Percentiles rank a stretch among this genome's conserved stretches.
phyloP scores from a whole-genome alignment of 2,329 filamentous ascomycete genomes.

The Fusarium piperis region DNA sequence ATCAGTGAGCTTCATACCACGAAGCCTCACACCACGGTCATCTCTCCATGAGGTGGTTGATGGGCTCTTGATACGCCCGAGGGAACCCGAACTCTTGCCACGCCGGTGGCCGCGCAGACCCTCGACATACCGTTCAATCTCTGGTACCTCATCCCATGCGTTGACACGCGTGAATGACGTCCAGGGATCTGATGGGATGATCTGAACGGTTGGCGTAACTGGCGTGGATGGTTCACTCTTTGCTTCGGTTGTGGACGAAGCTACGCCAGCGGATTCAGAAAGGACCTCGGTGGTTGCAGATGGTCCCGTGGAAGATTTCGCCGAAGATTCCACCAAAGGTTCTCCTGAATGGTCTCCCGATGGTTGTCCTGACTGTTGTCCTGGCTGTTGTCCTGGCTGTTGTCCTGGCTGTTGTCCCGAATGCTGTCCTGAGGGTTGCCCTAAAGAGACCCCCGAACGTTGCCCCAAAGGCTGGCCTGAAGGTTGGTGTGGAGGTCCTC shows the following conservation, averaged over 20 bases:
- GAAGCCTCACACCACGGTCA: constrained; percentile 16
- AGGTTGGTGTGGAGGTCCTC: background rate
- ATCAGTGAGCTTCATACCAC: constrained; percentile 78
- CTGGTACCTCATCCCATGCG: constrained; percentile 91
- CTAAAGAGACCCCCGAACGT: background rate
- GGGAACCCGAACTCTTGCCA: constrained; percentile 45
- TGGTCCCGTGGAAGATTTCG: constrained; percentile 1
- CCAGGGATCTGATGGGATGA: constrained; percentile 71
- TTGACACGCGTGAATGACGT: constrained; percentile 79
- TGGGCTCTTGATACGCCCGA: constrained; percentile 32
- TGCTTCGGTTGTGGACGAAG: constrained; percentile 41
- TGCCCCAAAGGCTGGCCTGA: background rate
- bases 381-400: background rate
- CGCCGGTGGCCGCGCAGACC: constrained; percentile 71
- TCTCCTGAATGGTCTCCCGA: background rate
- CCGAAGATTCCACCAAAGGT: background rate
- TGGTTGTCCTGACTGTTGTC: background rate
- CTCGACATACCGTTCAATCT: constrained; percentile 89
- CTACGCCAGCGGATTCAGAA: constrained; percentile 49
- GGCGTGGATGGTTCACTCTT: constrained; percentile 58
- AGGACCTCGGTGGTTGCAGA: constrained; percentile 30
- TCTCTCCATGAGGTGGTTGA: constrained; percentile 18
- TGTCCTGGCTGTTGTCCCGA: background rate
- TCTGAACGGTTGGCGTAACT: constrained; percentile 57
- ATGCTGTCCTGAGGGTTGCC: background rate